These are phyloP conservation scores for Cardamine chenopodiifolia DNA, from an alignment of 345 rosid genomes.

Conservation along the genomic window DNA sequence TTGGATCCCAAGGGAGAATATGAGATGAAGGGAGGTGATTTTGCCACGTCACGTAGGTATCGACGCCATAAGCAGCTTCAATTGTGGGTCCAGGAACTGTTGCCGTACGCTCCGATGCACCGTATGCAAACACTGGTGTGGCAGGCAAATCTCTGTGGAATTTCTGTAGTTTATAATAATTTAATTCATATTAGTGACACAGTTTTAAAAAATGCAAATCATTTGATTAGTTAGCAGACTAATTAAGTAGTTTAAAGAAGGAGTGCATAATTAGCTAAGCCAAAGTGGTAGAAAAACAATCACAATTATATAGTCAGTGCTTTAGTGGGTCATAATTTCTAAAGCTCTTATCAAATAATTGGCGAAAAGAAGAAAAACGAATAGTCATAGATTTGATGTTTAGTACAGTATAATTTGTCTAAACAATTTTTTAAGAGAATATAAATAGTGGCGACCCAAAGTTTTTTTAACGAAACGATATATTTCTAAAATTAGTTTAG, in stretches of 20 bases:
- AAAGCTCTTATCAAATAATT: neutral
- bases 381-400: neutral
- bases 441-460: too few relatives aligned
- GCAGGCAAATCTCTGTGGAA: conserved; percentile 88
- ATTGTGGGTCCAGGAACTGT: conserved; percentile 93
- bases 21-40: conserved; percentile 84
- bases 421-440: neutral
- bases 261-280: neutral
- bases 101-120: conserved; percentile 57
- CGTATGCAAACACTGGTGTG: conserved; percentile 83
- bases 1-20: conserved; percentile 92
- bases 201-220: conserved; percentile 7
- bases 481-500: neutral
- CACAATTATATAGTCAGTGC: neutral
- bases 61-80: conserved; percentile 71
- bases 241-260: neutral
- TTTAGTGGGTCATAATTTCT: conserved; percentile 22
- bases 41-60: conserved; percentile 69
- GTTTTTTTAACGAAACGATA: too few relatives aligned
- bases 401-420: too few relatives aligned
- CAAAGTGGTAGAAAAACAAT: conserved; percentile 8
- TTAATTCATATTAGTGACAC: neutral
- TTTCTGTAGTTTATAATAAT: conserved; percentile 50
- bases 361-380: neutral
- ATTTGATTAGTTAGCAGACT: neutral